Evolutionary conservation across 352 stramenopile genomes (phyloP), one percentile per base, ranked within the genome.

Genomic region (Elongisporangium senticosum): DNA sequence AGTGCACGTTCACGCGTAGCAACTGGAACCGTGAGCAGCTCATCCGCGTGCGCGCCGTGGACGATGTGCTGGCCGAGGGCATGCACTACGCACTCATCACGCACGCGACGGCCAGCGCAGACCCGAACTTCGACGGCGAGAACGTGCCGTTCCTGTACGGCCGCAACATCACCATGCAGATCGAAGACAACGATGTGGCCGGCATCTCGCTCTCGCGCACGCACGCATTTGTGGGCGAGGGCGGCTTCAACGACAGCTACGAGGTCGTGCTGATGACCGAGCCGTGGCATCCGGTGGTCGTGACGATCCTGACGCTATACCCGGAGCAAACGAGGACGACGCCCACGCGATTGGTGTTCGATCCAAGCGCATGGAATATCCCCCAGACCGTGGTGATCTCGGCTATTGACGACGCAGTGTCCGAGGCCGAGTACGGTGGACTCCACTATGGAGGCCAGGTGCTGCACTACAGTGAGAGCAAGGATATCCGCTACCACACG

Each of bases 1-100:
- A 77, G 14, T 51, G 87, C 11, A 54, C 59, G 4, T 90, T 90
- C 61, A 87, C 76, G 0, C 56, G 49, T 11, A 55, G n/a, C 4
- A 83, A 85, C 22, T 92, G 83, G 83, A 90, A 90, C 39, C 66
- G 68, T 11, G 79, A 89, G 28, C 83, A 92, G 56, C 48, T 75
- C n/a, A 70, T 92, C 22, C 67, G 59, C 0, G 68, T 92, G 7
- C 43, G 59, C 7, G 76, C 83, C 13, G 62, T 90, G 3, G 75
- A 92, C 54, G 83, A 92, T 43, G 49, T 22, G 0, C 68, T 79
- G 17, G 77, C 78, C 1, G 83, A 92, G 59, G 77, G 79, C 4
- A 65, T 75, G 1, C 83, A 92, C 57, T 92, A 88, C 28, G 68
- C 78, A 1, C 57, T 71, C 15, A 72, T 92, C 23, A 76, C 69